Base-by-base conservation (phyloP, 2,329 filamentous ascomycete species). In the Cercospora citrullina region DNA sequence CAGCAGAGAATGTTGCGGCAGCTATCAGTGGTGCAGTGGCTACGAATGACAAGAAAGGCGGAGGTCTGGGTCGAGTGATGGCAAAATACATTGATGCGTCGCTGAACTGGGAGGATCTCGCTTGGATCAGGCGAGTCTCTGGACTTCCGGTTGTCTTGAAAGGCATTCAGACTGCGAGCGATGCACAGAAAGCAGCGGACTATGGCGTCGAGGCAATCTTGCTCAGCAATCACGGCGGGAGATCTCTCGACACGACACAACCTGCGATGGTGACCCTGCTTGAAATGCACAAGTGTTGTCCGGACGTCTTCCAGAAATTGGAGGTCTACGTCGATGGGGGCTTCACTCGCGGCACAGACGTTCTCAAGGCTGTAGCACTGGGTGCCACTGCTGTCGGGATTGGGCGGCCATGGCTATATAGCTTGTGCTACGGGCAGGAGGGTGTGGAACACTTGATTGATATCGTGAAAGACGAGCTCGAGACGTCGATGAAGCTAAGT, bases 401-500 rank as follows among this genome's bases (percentile, higher is more conserved):
- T 9, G 86, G 86, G 2, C 77, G 87, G 64, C 87, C 87, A 4
- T 85, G 83, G 23, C 82, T 89, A 14, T 89, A 88, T 73, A 86
- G 84, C 1, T 73, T 90, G 67, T 84, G 83, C 10, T 90, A 90
- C 72, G 88, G 87, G 0, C 82, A 80, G 66, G 79, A 79, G 70
- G 82, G 88, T 14, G 79, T 80, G 7, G 79, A 84, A 36, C 36
- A 61, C n/a, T 26, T 63, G 70, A 51, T 55, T 71, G 80, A 82
- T 12, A 74, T 83, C 36, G 74, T 77, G 12, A 75, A 77, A 5
- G 88, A 90, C 68, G 89, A 91, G 75, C 77, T 90, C 3, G 84
- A 87, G 72, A 89, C 86, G 1, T 87, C 87, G 2, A 90, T 90
- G 88, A 84, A 85, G 51, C 82, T 90, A 77, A 84, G 88, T 67